These are phyloP conservation scores for Aaosphaeria arxii DNA, from an alignment of 2,329 filamentous ascomycete species.

Conservation along the genomic window DNA sequence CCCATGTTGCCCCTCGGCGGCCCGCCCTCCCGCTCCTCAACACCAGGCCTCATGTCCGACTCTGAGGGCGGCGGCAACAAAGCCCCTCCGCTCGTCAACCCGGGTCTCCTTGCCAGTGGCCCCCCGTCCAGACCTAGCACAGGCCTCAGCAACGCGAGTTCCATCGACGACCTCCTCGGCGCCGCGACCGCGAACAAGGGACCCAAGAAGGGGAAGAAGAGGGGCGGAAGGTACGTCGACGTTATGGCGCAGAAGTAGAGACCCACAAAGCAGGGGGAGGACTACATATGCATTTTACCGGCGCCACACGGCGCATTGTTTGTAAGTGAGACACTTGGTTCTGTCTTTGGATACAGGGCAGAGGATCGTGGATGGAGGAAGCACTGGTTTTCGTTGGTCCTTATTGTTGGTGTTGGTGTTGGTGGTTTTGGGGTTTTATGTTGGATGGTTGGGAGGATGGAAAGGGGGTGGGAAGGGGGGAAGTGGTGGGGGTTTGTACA, in stretches of 20 bases:
- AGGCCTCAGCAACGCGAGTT: constrained; percentile 86
- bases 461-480: no score
- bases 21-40: constrained; percentile 25
- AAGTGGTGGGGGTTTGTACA: no score
- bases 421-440: no score
- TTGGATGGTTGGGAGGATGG: no score
- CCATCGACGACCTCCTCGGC: constrained; percentile 88
- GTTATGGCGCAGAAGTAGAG: constrained; percentile 61
- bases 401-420: no score
- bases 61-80: constrained; percentile 25
- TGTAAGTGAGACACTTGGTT: no score
- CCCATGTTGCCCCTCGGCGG: constrained; percentile 32
- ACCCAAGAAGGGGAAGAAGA: constrained; percentile 63
- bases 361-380: no score
- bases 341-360: no score
- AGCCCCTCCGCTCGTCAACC: constrained; percentile 21
- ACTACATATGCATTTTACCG: no score
- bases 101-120: constrained; percentile 22
- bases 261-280: no score
- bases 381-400: no score
- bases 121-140: constrained; percentile 59
- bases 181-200: constrained; percentile 64
- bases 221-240: constrained; percentile 87
- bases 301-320: no score
- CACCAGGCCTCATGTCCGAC: constrained; percentile 30